Conservation (phyloP, 1,284 basidiomycete species). For the Cryptococcus amylolentus region DNA sequence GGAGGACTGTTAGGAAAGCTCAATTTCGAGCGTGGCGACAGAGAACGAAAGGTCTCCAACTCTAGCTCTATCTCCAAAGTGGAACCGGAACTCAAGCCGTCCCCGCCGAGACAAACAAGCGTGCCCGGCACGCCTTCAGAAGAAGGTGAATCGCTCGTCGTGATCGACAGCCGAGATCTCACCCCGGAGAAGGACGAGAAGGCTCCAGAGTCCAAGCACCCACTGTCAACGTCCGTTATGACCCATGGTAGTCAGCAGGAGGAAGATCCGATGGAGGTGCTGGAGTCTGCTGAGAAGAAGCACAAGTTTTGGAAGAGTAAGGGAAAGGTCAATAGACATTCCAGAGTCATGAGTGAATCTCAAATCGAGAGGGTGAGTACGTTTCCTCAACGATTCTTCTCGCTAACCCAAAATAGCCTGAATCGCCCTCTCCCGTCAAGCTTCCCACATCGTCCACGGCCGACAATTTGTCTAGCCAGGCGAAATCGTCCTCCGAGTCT, state of each 20-base stretch:
- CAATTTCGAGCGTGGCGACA: conserved; percentile 17
- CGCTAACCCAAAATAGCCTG: conserved; percentile 3
- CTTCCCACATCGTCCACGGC: background rate
- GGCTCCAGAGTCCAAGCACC: background rate
- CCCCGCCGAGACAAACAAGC: background rate
- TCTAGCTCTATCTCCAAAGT: background rate
- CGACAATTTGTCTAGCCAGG: background rate
- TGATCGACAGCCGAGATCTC: conserved; percentile 1
- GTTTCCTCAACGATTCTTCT: background rate
- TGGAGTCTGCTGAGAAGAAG: conserved; percentile 25
- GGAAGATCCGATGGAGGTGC: conserved; percentile 19
- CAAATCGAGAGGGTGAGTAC: conserved; percentile 13
- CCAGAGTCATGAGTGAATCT: conserved; percentile 8
- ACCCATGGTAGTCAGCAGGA: background rate
- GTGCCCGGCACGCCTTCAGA: conserved; percentile 1
- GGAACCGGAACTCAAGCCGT: background rate
- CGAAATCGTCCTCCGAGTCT: background rate
- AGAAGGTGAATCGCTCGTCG: conserved; percentile 2
- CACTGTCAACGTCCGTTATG: background rate
- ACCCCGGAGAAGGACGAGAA: background rate
- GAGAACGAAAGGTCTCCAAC: background rate
- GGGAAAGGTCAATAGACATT: conserved; percentile 17
- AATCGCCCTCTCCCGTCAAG: conserved; percentile 16
- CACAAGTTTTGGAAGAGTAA: conserved; percentile 28
- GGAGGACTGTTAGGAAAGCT: conserved; percentile 28